These are phyloP conservation scores for Didymella pomorum DNA, from an alignment of 2,329 filamentous ascomycete species.

Conservation along the genomic window DNA sequence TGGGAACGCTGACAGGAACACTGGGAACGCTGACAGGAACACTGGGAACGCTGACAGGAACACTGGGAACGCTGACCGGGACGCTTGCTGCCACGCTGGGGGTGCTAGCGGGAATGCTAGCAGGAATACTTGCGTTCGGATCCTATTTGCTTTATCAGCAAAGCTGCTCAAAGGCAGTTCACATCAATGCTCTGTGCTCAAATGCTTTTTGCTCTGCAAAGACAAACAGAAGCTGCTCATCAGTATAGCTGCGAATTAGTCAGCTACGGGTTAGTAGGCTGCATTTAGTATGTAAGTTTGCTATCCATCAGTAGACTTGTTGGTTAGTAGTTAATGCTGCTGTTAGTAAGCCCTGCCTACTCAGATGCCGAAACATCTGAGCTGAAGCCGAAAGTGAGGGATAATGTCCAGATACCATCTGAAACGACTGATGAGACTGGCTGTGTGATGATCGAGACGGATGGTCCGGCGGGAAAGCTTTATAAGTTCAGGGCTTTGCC, in stretches of 20 bases:
- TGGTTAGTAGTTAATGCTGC: not conserved
- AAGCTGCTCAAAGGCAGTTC: slow-evolving; percentile 16
- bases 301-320: not conserved
- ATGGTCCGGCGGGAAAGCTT: not conserved
- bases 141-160: slow-evolving; percentile 21
- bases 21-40: too few relatives aligned
- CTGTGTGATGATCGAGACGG: not conserved
- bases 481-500: slow-evolving; percentile 8
- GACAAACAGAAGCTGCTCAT: not conserved
- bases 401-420: slow-evolving; percentile 1
- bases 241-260: not conserved
- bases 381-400: slow-evolving; percentile 2
- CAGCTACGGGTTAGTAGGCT: not conserved
- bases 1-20: too few relatives aligned
- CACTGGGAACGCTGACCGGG: too few relatives aligned
- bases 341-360: not conserved
- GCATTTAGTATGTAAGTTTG: not conserved
- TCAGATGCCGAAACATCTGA: not conserved
- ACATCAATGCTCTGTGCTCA: slow-evolving; percentile 13
- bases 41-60: too few relatives aligned
- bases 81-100: too few relatives aligned
- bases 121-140: not conserved
- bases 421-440: slow-evolving; percentile 4
- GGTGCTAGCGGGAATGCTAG: not conserved
- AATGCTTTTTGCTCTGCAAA: slow-evolving; percentile 19